These are phyloP conservation scores for Silene conica DNA, from an alignment of 148 eudicot genomes.

Conservation along the genomic window DNA sequence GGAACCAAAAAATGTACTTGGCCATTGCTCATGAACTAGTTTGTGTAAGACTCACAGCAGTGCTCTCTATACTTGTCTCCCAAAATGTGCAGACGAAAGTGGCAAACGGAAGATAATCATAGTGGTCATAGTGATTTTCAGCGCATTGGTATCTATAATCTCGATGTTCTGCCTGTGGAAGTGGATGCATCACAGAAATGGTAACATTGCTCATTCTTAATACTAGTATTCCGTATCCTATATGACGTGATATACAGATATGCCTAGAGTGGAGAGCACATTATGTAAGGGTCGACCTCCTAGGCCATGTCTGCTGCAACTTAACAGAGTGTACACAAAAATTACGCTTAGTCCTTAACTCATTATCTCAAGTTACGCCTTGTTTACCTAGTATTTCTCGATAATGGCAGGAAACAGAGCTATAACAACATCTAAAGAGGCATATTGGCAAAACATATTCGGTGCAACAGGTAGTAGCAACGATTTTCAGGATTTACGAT, in stretches of 20 bases:
- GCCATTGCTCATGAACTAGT: no score
- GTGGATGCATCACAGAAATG: slow-evolving; percentile 15
- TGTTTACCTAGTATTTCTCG: slow-evolving; percentile 21
- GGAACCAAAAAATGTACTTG: no score
- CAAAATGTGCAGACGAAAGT: slow-evolving; percentile 20
- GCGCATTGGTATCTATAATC: slow-evolving; percentile 9
- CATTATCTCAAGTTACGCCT: slow-evolving; percentile 8
- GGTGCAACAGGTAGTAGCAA: background rate
- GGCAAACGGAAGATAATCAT: slow-evolving; percentile 13
- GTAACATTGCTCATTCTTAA: background rate
- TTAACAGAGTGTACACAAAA: no score
- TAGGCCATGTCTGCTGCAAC: no score
- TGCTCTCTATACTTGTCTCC: slow-evolving; percentile 14
- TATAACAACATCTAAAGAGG: background rate
- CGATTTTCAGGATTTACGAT: slow-evolving; percentile 20
- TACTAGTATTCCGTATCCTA: background rate
- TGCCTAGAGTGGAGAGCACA: background rate
- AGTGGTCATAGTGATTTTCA: slow-evolving; percentile 16
- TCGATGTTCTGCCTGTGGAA: slow-evolving; percentile 21
- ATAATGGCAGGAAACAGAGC: background rate
- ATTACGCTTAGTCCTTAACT: no score
- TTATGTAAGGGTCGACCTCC: background rate
- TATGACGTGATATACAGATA: slow-evolving; percentile 24
- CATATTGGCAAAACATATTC: background rate
- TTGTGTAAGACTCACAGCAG: background rate